Conservation (phyloP, 169 alveolate species). For the Fabrea salina region DNA sequence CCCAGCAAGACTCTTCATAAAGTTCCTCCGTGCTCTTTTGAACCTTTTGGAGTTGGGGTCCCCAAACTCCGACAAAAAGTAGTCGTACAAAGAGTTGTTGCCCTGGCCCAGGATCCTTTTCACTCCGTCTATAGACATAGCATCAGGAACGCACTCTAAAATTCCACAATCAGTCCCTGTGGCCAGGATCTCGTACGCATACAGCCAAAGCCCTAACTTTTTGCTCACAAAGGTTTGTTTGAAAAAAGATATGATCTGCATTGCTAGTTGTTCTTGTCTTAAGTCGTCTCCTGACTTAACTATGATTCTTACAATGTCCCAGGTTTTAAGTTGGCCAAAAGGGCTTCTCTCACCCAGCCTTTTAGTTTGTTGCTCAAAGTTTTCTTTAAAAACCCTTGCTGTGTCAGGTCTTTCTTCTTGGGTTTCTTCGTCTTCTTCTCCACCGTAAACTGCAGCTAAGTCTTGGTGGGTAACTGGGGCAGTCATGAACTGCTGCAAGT, state of each 20-base stretch:
- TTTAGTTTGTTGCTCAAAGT: neutral
- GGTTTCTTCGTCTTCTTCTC: neutral
- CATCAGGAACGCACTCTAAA: slow-evolving; percentile 84
- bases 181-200: slow-evolving; percentile 65
- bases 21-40: slow-evolving; percentile 88
- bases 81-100: slow-evolving; percentile 1
- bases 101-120: slow-evolving; percentile 26
- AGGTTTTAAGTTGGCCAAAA: slow-evolving; percentile 23
- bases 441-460: neutral
- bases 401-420: neutral
- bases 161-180: slow-evolving; percentile 80
- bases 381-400: neutral
- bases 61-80: slow-evolving; percentile 41
- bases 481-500: neutral
- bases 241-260: slow-evolving; percentile 77
- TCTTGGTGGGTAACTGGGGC: neutral
- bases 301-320: slow-evolving; percentile 14
- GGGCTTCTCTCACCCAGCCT: slow-evolving; percentile 4
- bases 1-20: slow-evolving; percentile 87
- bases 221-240: slow-evolving; percentile 56
- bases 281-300: slow-evolving; percentile 85
- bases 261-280: slow-evolving; percentile 83
- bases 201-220: slow-evolving; percentile 2
- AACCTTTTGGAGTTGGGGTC: slow-evolving; percentile 23
- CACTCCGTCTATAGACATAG: slow-evolving; percentile 82